Base-by-base conservation (phyloP, 2,329 filamentous ascomycete genomes). In the Paecilomyces niveus region DNA sequence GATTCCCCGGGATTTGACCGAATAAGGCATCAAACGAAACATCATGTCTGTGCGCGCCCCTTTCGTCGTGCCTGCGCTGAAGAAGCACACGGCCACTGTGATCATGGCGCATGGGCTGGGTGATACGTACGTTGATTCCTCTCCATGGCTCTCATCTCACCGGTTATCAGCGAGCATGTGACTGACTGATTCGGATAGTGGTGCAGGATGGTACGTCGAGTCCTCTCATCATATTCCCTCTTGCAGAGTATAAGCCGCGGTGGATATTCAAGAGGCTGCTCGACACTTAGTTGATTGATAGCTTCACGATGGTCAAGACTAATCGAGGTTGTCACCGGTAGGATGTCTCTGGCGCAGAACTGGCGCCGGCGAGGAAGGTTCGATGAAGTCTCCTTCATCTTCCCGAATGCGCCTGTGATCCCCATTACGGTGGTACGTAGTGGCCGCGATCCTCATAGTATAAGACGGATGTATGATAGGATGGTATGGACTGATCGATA, bases 61-160 rank as follows among this genome's bases (percentile, higher is more conserved):
- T 13, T 79, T 94, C 57, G 82, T 94, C 21, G 86, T 96, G 60
- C 90, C 90, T 29, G 90, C 92, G 49, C 78, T 89, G 33, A 89
- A 85, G 71, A 85, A 85, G 70, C 94, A 97, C 77, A 97, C 94
- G 39, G 92, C 92, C 24, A 97, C 93, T 2, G 89, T 97, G 68
- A 97, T 99, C 68, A 92, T 97, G 76, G 83, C 90, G 56, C 94
- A 99, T 74, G 94, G 94, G 13, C 81, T 99, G 45, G 94, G 94
- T 62, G 94, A 97, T 72, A 88, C 90, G 92, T 86, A 75, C 67
- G 72, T 65, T 29, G 49, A 49, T 33, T 7, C 50, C 29, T 45
- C 22, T 3, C 32, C 15, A 39, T 18, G 32, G 31, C 21, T 3
- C 31, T 33, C 13, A 3, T 26, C 31, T 9, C 15, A 3, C 22